A percentile compares a stretch with the other conserved stretches of the same genome.
phyloP scores from a whole-genome alignment of 2,329 filamentous ascomycete genomes.

The Scedosporium boydii region DNA sequence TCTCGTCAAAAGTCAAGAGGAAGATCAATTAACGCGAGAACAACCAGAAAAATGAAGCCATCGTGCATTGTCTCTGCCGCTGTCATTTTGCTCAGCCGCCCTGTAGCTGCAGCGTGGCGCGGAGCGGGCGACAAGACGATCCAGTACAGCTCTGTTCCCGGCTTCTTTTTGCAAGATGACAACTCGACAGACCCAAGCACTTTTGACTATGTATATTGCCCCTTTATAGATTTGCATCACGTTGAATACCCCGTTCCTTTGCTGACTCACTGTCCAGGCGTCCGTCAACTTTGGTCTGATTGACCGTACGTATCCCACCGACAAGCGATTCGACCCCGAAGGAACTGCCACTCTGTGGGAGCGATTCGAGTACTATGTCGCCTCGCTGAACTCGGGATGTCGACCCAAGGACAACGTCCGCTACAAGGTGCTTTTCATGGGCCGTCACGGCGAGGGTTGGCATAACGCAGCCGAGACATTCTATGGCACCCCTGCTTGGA shows the following conservation, averaged over 20 bases:
- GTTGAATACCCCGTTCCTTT: not conserved
- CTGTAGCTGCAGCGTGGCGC: constrained; percentile 20
- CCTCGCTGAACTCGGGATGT: constrained; percentile 37
- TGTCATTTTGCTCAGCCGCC: constrained; percentile 18
- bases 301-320: constrained; percentile 50
- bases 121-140: constrained; percentile 30
- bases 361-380: constrained; percentile 50
- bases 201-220: constrained; percentile 53
- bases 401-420: constrained; percentile 30
- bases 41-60: constrained; percentile 19
- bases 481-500: constrained; percentile 62
- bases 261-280: constrained; percentile 29
- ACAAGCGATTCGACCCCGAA: constrained; percentile 28
- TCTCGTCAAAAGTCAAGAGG: not conserved
- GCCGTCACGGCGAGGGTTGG: constrained; percentile 60
- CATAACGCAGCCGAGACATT: constrained; percentile 54
- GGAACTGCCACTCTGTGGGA: constrained; percentile 50
- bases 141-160: constrained; percentile 50
- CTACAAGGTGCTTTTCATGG: constrained; percentile 61
- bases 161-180: constrained; percentile 58
- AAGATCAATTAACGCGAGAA: constrained; percentile 15
- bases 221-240: not conserved
- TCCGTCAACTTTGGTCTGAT: constrained; percentile 56
- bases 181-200: constrained; percentile 39
- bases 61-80: constrained; percentile 19